phyloP scores from a whole-genome alignment of 208 protist species.

The Acanthamoeba castellanii region DNA sequence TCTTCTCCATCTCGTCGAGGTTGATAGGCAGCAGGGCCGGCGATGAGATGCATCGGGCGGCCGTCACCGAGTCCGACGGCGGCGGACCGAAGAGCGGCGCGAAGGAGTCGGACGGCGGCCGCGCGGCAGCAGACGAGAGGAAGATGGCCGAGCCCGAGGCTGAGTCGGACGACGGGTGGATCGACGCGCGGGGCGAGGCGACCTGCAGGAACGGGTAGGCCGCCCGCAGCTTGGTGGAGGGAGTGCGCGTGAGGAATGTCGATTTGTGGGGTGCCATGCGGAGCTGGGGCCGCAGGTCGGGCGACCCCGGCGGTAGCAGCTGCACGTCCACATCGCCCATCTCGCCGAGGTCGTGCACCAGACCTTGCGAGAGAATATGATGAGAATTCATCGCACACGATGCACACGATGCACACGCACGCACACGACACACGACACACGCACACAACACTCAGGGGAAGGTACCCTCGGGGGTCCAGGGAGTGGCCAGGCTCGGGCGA shows the following conservation, averaged over 20 bases:
- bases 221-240: background rate
- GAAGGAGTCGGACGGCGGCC: constrained; percentile 4
- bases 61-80: background rate
- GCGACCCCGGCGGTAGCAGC: background rate
- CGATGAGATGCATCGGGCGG: background rate
- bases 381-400: too few species aligned
- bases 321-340: constrained; percentile 7
- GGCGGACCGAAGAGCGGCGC: background rate
- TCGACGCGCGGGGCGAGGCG: background rate
- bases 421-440: background rate
- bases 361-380: background rate
- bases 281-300: background rate
- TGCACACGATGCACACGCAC: too few species aligned
- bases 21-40: constrained; percentile 38
- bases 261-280: background rate
- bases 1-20: constrained; percentile 48
- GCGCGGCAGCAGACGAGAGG: background rate
- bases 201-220: constrained; percentile 23
- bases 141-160: background rate
- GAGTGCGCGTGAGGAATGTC: background rate
- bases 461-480: constrained; percentile 24
- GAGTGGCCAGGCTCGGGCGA: background rate
- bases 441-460: background rate
- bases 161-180: background rate
- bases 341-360: background rate